Conservation (phyloP, 1,139 yeast genomes). For the Debaryomyces nepalensis region DNA sequence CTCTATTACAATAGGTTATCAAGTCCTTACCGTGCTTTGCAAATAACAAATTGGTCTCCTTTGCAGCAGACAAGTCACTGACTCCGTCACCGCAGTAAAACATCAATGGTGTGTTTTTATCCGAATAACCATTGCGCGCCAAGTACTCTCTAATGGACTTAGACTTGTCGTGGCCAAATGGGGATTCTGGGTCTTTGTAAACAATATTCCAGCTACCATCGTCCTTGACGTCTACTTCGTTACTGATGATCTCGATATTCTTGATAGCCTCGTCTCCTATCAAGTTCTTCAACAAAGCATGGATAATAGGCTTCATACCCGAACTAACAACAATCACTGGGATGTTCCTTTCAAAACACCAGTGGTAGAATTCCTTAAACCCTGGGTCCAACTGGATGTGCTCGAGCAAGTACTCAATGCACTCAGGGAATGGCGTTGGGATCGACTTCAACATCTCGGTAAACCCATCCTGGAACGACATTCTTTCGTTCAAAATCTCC, state of each 20-base stretch:
- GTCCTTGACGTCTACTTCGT: slow-evolving; percentile 66
- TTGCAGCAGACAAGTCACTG: slow-evolving; percentile 91
- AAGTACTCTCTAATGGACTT: slow-evolving; percentile 74
- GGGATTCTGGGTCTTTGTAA: slow-evolving; percentile 77
- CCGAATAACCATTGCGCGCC: slow-evolving; percentile 42
- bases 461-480: slow-evolving; percentile 83
- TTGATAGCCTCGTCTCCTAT: slow-evolving; percentile 78
- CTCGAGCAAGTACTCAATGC: slow-evolving; percentile 66
- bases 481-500: slow-evolving; percentile 69
- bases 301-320: slow-evolving; percentile 92
- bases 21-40: slow-evolving; percentile 94
- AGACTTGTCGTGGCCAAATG: slow-evolving; percentile 95
- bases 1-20: slow-evolving; percentile 79
- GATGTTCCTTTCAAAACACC: slow-evolving; percentile 72
- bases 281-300: slow-evolving; percentile 70
- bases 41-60: slow-evolving; percentile 88
- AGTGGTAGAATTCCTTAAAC: slow-evolving; percentile 76
- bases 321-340: slow-evolving; percentile 84
- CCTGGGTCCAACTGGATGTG: slow-evolving; percentile 87
- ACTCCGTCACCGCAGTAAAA: slow-evolving; percentile 98
- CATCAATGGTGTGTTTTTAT: slow-evolving; percentile 51
- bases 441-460: slow-evolving; percentile 81
- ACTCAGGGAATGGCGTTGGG: slow-evolving; percentile 75
- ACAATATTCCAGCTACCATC: slow-evolving; percentile 74
- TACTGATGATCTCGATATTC: slow-evolving; percentile 80